These are phyloP conservation scores for Yarrowia bubula DNA, from an alignment of 805 yeast genomes.

Conservation along the genomic window DNA sequence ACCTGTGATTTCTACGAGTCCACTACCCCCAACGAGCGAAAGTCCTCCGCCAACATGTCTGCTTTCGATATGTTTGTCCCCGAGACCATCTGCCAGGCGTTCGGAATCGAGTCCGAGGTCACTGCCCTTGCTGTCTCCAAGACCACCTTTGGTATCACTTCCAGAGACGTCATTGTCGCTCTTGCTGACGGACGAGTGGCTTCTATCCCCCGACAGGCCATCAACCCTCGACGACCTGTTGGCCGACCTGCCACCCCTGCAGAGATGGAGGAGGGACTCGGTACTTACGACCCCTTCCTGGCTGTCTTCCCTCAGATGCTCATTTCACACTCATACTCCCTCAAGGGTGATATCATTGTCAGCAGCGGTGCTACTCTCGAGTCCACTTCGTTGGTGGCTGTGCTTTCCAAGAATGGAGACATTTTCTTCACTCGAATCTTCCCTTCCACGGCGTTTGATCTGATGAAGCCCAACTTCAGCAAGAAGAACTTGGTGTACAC, in stretches of 20 bases:
- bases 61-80: slow-evolving; percentile 47
- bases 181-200: slow-evolving; percentile 61
- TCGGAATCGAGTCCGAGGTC: slow-evolving; percentile 57
- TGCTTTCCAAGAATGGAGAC: slow-evolving; percentile 52
- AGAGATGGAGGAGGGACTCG: slow-evolving; percentile 58
- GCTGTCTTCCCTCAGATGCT: slow-evolving; percentile 49
- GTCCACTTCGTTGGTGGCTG: slow-evolving; percentile 67
- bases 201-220: slow-evolving; percentile 63
- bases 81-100: slow-evolving; percentile 54
- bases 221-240: slow-evolving; percentile 68
- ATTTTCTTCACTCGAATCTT: slow-evolving; percentile 71
- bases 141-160: slow-evolving; percentile 66
- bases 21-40: slow-evolving; percentile 49
- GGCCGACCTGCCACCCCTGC: slow-evolving; percentile 51
- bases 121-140: slow-evolving; percentile 51
- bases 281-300: slow-evolving; percentile 67
- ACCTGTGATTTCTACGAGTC: slow-evolving; percentile 82
- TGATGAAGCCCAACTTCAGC: slow-evolving; percentile 65
- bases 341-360: slow-evolving; percentile 42
- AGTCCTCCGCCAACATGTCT: slow-evolving; percentile 38
- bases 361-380: slow-evolving; percentile 70
- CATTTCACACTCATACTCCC: slow-evolving; percentile 52
- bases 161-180: slow-evolving; percentile 60
- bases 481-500: slow-evolving; percentile 62
- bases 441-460: slow-evolving; percentile 84